Evolutionary conservation across 2,329 filamentous ascomycete genomes (phyloP).

Genomic region (Gaeumannomyces tritici): DNA sequence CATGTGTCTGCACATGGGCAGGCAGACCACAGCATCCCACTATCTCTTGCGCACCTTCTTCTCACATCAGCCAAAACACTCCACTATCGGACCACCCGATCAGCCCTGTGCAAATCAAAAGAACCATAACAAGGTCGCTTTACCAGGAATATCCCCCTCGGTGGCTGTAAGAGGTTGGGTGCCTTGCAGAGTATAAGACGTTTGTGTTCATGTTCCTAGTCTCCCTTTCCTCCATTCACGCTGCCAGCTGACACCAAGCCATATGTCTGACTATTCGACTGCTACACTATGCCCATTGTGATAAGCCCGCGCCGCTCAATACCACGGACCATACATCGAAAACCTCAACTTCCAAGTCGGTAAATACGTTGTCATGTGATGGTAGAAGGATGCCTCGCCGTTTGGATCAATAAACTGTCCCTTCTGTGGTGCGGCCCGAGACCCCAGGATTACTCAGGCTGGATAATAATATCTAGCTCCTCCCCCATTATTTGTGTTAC

Average conservation of each 20-base stretch:
- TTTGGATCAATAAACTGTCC: no score
- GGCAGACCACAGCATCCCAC: constrained; percentile 7
- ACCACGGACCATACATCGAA: no score
- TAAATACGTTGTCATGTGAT: no score
- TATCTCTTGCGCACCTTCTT: background rate
- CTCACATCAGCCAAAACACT: background rate
- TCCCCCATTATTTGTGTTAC: no score
- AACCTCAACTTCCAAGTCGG: no score
- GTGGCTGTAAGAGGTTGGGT: constrained; percentile 31
- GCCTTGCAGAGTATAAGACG: constrained; percentile 29
- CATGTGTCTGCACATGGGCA: constrained; percentile 14
- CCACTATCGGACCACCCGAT: background rate
- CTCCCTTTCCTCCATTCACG: background rate
- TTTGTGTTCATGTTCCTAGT: background rate
- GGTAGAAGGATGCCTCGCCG: no score
- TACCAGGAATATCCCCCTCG: constrained; percentile 30
- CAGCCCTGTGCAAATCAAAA: background rate
- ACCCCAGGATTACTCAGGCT: no score
- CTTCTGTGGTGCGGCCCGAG: no score
- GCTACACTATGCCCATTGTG: constrained; percentile 28
- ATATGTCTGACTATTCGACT: constrained; percentile 32
- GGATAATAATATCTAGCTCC: no score
- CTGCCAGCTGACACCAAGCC: background rate
- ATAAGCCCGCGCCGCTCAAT: constrained; percentile 13
- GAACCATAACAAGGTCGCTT: constrained; percentile 26